Conservation (phyloP, 73 alveolate genomes). For the Paramecium sonneborni region DNA sequence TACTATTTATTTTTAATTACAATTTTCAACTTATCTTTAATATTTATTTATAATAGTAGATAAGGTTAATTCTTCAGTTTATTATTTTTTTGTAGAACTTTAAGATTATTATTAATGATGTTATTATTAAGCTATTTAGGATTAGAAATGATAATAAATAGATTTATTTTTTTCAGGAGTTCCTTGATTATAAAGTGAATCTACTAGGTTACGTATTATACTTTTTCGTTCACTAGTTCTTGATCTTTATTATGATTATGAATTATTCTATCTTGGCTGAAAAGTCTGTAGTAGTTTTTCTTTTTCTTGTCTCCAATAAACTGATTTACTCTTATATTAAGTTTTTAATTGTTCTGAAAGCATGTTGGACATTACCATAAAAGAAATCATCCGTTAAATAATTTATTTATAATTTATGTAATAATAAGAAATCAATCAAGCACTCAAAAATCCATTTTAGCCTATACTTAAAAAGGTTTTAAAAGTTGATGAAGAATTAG, state of each 20-base stretch:
- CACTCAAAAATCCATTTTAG: conserved; percentile 34
- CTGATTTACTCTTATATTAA: conserved; percentile 24
- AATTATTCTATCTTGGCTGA: background rate
- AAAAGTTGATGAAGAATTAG: conserved; percentile 61
- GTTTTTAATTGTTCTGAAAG: conserved; percentile 28
- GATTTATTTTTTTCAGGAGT: conserved; percentile 26
- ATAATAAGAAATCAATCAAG: conserved; percentile 27
- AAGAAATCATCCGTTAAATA: conserved; percentile 43
- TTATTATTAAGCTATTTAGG: background rate
- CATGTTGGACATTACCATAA: conserved; percentile 25
- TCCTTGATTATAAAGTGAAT: conserved; percentile 10
- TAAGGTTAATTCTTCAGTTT: background rate
- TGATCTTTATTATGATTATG: conserved; percentile 37
- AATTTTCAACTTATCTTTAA: background rate
- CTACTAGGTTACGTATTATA: background rate
- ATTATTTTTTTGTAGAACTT: background rate
- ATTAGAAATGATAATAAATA: background rate
- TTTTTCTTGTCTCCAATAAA: conserved; percentile 50
- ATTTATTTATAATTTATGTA: background rate
- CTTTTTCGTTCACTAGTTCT: conserved; percentile 27
- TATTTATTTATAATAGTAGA: conserved; percentile 4
- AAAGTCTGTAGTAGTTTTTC: background rate
- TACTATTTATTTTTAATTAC: background rate
- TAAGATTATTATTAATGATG: background rate
- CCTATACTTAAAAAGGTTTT: conserved; percentile 47